Conservation (phyloP, 2,329 filamentous ascomycete species). For the Sarocladium kiliense region DNA sequence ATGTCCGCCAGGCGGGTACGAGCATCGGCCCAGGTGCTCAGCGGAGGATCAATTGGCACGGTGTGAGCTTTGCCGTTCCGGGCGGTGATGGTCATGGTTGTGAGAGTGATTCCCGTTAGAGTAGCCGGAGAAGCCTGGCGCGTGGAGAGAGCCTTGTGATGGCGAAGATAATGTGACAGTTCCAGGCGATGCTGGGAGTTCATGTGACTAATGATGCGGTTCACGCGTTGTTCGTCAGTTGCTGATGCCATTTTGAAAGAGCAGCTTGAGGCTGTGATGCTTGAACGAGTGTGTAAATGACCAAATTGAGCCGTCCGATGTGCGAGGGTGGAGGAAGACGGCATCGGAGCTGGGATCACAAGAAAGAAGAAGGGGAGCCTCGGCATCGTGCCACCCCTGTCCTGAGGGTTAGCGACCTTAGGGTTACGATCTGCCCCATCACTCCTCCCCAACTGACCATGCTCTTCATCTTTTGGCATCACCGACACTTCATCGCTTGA, state of each 20-base stretch:
- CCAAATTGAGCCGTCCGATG: too few relatives aligned
- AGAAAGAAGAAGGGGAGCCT: too few relatives aligned
- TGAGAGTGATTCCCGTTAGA: constrained; percentile 53
- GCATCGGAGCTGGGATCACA: too few relatives aligned
- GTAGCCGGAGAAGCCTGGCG: constrained; percentile 50
- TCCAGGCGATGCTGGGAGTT: constrained; percentile 75
- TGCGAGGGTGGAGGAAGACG: too few relatives aligned
- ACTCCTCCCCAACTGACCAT: too few relatives aligned
- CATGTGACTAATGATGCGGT: constrained; percentile 68
- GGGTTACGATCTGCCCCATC: too few relatives aligned
- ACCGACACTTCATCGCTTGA: too few relatives aligned
- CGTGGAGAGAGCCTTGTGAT: constrained; percentile 59
- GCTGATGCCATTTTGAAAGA: not conserved
- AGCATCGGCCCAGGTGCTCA: constrained; percentile 62
- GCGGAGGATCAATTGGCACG: constrained; percentile 64
- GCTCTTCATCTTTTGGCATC: too few relatives aligned
- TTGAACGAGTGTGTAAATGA: too few relatives aligned
- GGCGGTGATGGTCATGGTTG: constrained; percentile 55
- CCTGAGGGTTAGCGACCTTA: too few relatives aligned
- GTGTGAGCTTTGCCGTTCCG: constrained; percentile 35
- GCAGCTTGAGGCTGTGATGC: too few relatives aligned
- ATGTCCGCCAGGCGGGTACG: constrained; percentile 69
- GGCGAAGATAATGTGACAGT: constrained; percentile 66
- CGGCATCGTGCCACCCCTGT: too few relatives aligned
- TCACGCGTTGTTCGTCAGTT: constrained; percentile 24